Evolutionary conservation across 306 rosid species (phyloP), one percentile per base, ranked within the genome.

Genomic region (Vigna radiata): DNA sequence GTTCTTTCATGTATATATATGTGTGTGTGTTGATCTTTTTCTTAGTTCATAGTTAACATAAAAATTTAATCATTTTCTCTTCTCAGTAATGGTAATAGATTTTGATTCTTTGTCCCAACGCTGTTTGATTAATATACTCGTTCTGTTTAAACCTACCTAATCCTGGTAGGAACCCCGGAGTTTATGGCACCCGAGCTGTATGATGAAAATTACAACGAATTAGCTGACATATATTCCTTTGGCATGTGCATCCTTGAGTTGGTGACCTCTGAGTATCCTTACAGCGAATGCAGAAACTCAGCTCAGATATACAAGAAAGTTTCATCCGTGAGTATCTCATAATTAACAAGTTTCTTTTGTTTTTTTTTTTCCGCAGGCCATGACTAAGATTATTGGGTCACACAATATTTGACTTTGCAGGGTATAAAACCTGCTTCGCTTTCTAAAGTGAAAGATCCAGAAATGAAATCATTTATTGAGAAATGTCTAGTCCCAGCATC

Each of bases 131-230:
- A 16, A 43, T 31, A 61, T 12, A 61, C 68, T 41, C 15, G 44
- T 33, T 61, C 17, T 33, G 33, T 61, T 61, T 61, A 61, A 43
- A 61, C 68, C 17, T 61, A 33, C 36, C 46, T 33, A 61, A 31
- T 61, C 44, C 23, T 61, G 36, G 44, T 41, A 87, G 88, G 86
- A 53, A 87, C 90, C 66, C 90, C 88, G 48, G 90, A 84, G 79
- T 87, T 84, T 66, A 87, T 87, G 90, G 90, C 90, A 19, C 88
- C 90, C 72, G 86, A 84, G 71, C 60, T 87, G 72, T 87, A 84
- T 43, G 86, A 87, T 75, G 90, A 87, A 84, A 56, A 61, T 55
- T 87, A 87, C 52, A 87, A 84, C 62, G 86, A 84, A 77, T 84
- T 81, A 44, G 90, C 82, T 0, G 90, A 87, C 80, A 79, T 87